A percentile compares a stretch with the other conserved stretches of the same genome.
These are phyloP conservation scores for Ceriops tagal DNA, from an alignment of 345 rosid genomes.

Conservation along the genomic window DNA sequence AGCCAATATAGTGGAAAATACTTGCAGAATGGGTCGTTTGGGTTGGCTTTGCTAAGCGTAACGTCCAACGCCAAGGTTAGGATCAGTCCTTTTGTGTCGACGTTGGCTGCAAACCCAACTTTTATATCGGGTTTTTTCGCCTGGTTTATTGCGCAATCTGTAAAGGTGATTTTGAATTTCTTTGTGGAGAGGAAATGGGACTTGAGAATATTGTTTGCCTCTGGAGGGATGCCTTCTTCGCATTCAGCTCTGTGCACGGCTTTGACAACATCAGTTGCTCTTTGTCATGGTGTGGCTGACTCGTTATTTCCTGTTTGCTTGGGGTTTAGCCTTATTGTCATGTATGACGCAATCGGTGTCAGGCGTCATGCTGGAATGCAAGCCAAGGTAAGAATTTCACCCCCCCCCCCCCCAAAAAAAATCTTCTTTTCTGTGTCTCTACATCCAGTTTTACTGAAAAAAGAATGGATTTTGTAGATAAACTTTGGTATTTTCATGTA, in stretches of 20 bases:
- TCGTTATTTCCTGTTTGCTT: constrained; percentile 89
- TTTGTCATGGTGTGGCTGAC: constrained; percentile 85
- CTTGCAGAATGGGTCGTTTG: constrained; percentile 53
- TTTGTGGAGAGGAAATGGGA: constrained; percentile 91
- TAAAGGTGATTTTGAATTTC: constrained; percentile 70
- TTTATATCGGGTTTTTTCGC: constrained; percentile 77
- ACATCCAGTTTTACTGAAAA: neutral
- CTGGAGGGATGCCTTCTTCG: constrained; percentile 96
- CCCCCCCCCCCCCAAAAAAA: neutral
- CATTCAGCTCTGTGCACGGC: constrained; percentile 89
- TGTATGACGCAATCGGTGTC: constrained; percentile 95
- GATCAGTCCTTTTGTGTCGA: constrained; percentile 75
- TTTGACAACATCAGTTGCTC: constrained; percentile 87
- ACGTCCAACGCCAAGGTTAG: constrained; percentile 64
- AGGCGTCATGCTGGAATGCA: constrained; percentile 98
- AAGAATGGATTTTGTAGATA: neutral
- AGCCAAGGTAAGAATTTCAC: constrained; percentile 58
- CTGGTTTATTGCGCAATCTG: constrained; percentile 70
- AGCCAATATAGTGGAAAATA: constrained; percentile 23
- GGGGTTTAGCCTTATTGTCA: constrained; percentile 88
- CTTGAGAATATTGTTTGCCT: constrained; percentile 61
- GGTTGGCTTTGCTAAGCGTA: constrained; percentile 60
- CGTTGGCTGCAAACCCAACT: constrained; percentile 76
- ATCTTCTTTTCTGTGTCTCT: too few relatives aligned
- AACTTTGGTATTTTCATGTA: too few relatives aligned